These are phyloP conservation scores for Potentilla sterilis DNA, from an alignment of 306 rosid genomes.

Conservation along the genomic window DNA sequence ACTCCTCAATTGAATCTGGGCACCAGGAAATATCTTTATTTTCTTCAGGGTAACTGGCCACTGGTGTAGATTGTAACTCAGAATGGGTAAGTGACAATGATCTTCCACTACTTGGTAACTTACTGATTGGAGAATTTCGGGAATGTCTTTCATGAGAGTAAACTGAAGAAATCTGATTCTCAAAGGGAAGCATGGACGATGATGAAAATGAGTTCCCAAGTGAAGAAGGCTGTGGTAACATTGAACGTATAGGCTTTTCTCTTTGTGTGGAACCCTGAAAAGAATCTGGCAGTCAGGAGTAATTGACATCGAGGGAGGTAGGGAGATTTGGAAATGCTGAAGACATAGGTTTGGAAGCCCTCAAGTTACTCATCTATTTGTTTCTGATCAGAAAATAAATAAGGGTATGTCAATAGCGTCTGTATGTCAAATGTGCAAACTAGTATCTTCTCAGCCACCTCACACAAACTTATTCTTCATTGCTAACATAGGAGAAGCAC, in stretches of 20 bases:
- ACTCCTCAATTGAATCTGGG: slow-evolving; percentile 56
- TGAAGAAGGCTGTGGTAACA: slow-evolving; percentile 41
- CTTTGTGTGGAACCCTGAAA: slow-evolving; percentile 47
- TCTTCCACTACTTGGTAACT: slow-evolving; percentile 35
- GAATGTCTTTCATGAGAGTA: slow-evolving; percentile 41
- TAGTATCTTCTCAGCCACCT: slow-evolving; percentile 16
- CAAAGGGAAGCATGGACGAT: slow-evolving; percentile 35
- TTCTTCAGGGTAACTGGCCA: slow-evolving; percentile 42
- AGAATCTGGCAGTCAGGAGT: slow-evolving; percentile 46
- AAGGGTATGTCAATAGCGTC: slow-evolving; percentile 24
- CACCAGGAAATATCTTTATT: slow-evolving; percentile 54
- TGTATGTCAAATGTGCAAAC: slow-evolving; percentile 8
- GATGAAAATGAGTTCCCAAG: slow-evolving; percentile 42
- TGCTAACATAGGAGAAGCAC: slow-evolving; percentile 11
- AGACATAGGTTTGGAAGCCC: slow-evolving; percentile 41
- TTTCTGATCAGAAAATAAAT: slow-evolving; percentile 48
- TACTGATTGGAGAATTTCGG: slow-evolving; percentile 45
- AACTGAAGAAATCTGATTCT: slow-evolving; percentile 29
- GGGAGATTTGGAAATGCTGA: slow-evolving; percentile 53
- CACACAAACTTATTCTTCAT: slow-evolving; percentile 19
- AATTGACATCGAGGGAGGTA: slow-evolving; percentile 35
- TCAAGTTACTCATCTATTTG: slow-evolving; percentile 52
- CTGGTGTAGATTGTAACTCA: slow-evolving; percentile 39
- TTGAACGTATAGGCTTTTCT: slow-evolving; percentile 36
- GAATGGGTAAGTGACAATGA: slow-evolving; percentile 33